Evolutionary conservation across 768 basidiomycete species (phyloP), one percentile per base, ranked within the genome.

Genomic region (Gelatoporia subvermispora): DNA sequence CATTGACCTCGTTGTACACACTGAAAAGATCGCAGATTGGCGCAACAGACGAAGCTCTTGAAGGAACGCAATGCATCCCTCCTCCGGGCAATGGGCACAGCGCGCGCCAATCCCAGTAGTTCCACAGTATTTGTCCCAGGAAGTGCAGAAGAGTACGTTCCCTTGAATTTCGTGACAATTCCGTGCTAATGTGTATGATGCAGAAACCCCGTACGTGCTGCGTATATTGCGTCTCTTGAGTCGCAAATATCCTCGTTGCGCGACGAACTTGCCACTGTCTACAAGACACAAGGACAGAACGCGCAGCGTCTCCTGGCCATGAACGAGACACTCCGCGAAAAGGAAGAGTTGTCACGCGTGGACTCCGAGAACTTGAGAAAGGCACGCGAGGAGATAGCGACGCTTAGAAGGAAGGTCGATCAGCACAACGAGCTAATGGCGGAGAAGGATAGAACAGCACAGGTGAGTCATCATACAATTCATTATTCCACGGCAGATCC

Each of bases 231-330:
- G 1, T 96, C 95, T 17, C 82, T 98, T 41, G 94, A 98, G 66
- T 85, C 88, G 3, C 93, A 97, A 63, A 88, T 98, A 65, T 91
- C 92, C 2, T 84, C 88, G 10, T 73, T 96, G 42, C 84, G 94
- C 28, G 88, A 90, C 57, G 95, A 98, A 65, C 77, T 97, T 43
- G 91, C 94, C 2, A 90, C 88, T 8, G 83, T 95, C 1, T 99
- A 98, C 74, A 94, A 95, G 67, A 90, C 92, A 0, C 94, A 98
- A 54, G 89, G 91, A 3, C 92, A 95, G 68, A 95, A 96, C 65
- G 89, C 93, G 1, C 94, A 96, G 64, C 80, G 93, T 35, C 78
- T 95, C 8, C 75, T 99, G 13, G 79, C 88, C 3, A 92, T 99
- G 85, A 94, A 91, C 52, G 96, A 99, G 67, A 92, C 91, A 1